Base-by-base conservation (phyloP, 78 protist species). In the Isochrysis galbana region DNA sequence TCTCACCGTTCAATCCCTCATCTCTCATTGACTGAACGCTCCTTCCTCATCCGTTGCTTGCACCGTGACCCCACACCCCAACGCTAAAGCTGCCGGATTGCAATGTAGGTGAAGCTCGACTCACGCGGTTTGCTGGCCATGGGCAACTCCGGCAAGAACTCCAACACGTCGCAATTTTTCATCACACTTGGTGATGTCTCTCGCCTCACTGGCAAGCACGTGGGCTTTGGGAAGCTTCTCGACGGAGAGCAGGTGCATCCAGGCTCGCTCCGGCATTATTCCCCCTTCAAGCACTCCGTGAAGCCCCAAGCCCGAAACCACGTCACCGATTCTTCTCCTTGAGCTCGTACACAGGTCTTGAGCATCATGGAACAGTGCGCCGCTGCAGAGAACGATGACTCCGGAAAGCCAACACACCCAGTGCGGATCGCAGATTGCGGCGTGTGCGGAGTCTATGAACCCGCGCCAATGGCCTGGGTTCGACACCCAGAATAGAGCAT, bases 121-220 rank as follows among this genome's bases (percentile, higher is more conserved):
- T 34, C 0, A 54, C 88, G 88, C 19, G 88, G 88, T 4, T 0
- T 80, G 88, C 88, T 80, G 22, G 88, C 88, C 14, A 80, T 80
- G 88, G 88, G 88, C 55, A 80, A 80, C 88, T 5, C 22, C 41
- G 88, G 88, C 17, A 80, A 80, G 55, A 41, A 80, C 38, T 29
- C 88, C 41, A 80, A 80, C 54, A 80, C 88, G 0, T 80, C 88
- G 11, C 88, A 80, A 54, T 80, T 80, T 54, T 80, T 80, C 88
- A 0, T 80, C 88, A 80, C 88, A 39, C 55, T 80, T 1, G 55
- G 25, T 22, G 88, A 44, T 36, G 55, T 44, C 19, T 0, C 23
- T 17, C 25, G n/a, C 21, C 88, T 80, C 39, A 80, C 55, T 4
- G 88, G 88, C 55, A 80, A 80, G 55, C 88, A 80, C 88, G 88